These are phyloP conservation scores for Stagonosporopsis rhizophila DNA, from an alignment of 2,329 filamentous ascomycete genomes.

Conservation along the genomic window DNA sequence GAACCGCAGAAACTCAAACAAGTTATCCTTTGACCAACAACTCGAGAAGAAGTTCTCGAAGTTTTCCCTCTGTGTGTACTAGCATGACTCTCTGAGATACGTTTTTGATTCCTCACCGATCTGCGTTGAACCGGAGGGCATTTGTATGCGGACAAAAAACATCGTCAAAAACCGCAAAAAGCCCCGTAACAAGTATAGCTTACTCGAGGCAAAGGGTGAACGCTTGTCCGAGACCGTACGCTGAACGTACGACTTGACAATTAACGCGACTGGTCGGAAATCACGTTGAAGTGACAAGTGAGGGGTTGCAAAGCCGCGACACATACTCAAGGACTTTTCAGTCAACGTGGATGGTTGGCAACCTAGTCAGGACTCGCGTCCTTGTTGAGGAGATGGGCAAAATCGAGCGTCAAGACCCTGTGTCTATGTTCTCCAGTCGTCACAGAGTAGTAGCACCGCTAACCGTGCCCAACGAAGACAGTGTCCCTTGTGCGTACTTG, in stretches of 20 bases:
- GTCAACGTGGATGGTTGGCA: conserved; percentile 53
- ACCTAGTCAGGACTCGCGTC: conserved; percentile 43
- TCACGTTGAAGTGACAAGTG: conserved; percentile 55
- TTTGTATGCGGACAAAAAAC: conserved; percentile 84
- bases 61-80: conserved; percentile 74
- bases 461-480: conserved; percentile 37
- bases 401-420: conserved; percentile 49
- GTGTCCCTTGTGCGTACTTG: conserved; percentile 10
- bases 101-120: conserved; percentile 90
- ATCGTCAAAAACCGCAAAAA: conserved; percentile 89
- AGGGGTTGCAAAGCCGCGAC: conserved; percentile 57
- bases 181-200: conserved; percentile 35
- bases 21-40: conserved; percentile 24
- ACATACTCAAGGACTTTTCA: conserved; percentile 55
- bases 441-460: conserved; percentile 32
- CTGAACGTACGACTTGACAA: conserved; percentile 64
- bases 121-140: conserved; percentile 65
- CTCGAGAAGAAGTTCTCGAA: conserved; percentile 27
- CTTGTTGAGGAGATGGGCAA: conserved; percentile 59
- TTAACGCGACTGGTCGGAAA: conserved; percentile 71
- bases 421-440: conserved; percentile 16
- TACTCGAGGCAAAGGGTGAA: conserved; percentile 52
- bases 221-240: conserved; percentile 64
- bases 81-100: conserved; percentile 86
- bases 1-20: conserved; percentile 27